Base-by-base conservation (phyloP, 352 stramenopile species). In the Pythium coloratum region DNA sequence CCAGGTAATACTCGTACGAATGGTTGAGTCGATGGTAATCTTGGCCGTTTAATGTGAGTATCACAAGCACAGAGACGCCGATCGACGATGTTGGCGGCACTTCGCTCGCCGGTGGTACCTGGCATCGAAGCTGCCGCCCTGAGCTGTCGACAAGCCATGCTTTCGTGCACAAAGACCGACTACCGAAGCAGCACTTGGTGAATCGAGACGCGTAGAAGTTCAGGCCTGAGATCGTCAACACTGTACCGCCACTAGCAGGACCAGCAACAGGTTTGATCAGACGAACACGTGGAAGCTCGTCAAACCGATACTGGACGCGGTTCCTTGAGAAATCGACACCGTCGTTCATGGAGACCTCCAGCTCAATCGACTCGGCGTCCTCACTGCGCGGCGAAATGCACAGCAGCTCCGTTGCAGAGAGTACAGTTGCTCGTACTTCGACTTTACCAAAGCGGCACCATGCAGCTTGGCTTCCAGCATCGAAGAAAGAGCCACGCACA, bases 261-360 rank as follows among this genome's bases (percentile, higher is more conserved):
- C 88, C 87, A 13, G 69, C 71, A 0, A 70, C 57, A 20, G 88
- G 86, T 8, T 59, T 50, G 4, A 96, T 53, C 0, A 77, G 62
- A 7, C 76, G 80, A 34, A 98, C 76, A 0, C 71, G 61, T 20
- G 81, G 75, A 10, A 76, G 38, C 7, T 65, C 33, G 24, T 82
- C 72, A 60, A 96, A 97, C 2, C 71, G 73, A 69, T 92, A 95
- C 8, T 74, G 46, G 1, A 86, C 71, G 6, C 70, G 73, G 71
- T 91, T 91, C 8, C 76, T 51, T 6, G 88, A 92, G 54, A 94
- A 98, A 46, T 98, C 94, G 30, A 96, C 74, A 5, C 91, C 92
- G 61, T 91, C 75, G 66, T 98, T 98, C 20, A 94, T 75, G 1
- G 81, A 96, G 18, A 98, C 67, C 54, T 92, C 80, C 7, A 97